Evolutionary conservation across 352 stramenopile genomes (phyloP).

Genomic region (Phytophthora sp.): DNA sequence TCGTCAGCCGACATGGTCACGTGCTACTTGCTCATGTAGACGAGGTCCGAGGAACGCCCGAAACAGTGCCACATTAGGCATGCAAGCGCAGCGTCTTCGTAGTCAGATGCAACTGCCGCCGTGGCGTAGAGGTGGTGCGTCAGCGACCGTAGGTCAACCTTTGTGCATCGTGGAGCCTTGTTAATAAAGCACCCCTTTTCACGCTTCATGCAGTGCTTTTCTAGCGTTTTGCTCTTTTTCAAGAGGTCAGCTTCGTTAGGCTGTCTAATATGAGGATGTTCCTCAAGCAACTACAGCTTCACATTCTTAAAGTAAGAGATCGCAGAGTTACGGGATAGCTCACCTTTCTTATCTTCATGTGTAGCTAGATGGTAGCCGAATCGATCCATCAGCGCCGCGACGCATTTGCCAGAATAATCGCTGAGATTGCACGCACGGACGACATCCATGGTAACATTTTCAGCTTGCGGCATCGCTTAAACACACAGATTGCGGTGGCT

Average conservation of each 20-base stretch:
- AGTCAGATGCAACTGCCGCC: not conserved
- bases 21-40: not conserved
- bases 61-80: not conserved
- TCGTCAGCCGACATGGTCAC: not conserved
- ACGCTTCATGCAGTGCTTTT: slow-evolving; percentile 1
- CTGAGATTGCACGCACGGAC: not conserved
- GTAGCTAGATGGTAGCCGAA: not conserved
- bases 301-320: not conserved
- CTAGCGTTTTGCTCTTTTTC: too few relatives aligned
- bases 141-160: not conserved
- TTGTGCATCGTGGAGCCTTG: too few relatives aligned
- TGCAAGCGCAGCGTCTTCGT: not conserved
- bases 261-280: not conserved
- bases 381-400: not conserved
- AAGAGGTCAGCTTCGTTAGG: not conserved
- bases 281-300: not conserved
- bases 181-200: not conserved
- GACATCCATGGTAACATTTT: not conserved
- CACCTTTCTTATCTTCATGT: not conserved
- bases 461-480: too few relatives aligned
- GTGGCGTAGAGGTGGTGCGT: not conserved
- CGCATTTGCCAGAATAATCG: not conserved
- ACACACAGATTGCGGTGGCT: too few relatives aligned
- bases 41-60: not conserved
- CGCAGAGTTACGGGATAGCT: not conserved